Percentiles rank a stretch among this genome's conserved stretches.
phyloP scores from a whole-genome alignment of 176 grass and related monocot genomes.

The Carex pumila region DNA sequence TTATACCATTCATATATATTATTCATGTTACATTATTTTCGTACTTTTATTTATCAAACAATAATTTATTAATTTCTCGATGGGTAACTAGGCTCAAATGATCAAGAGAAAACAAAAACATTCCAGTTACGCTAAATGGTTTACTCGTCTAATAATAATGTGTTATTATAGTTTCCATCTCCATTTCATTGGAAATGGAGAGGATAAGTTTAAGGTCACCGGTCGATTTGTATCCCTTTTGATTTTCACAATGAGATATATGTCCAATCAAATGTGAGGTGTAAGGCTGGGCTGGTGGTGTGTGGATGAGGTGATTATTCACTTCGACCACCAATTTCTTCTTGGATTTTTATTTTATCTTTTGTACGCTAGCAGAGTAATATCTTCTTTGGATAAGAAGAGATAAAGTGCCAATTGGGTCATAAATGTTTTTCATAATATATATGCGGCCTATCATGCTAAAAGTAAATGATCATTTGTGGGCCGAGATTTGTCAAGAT shows the following conservation, averaged over 20 bases:
- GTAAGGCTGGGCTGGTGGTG: neutral
- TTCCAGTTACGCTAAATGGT: neutral
- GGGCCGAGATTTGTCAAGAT: neutral
- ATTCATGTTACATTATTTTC: neutral
- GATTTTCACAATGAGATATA: slow-evolving; percentile 10
- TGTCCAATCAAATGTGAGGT: slow-evolving; percentile 5
- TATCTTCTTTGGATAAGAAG: slow-evolving; percentile 13
- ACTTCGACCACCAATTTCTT: slow-evolving; percentile 24
- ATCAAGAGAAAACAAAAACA: neutral
- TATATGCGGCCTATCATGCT: neutral
- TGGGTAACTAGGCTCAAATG: neutral
- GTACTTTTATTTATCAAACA: neutral
- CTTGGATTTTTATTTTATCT: slow-evolving; percentile 18
- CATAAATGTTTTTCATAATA: neutral
- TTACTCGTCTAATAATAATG: neutral
- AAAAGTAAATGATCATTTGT: neutral
- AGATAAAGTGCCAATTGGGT: slow-evolving; percentile 4
- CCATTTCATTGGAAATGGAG: slow-evolving; percentile 9
- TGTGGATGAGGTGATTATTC: slow-evolving; percentile 22
- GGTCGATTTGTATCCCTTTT: too few relatives aligned
- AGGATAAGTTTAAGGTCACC: neutral
- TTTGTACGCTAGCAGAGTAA: slow-evolving; percentile 20
- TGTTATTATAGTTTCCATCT: neutral
- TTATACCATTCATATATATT: neutral
- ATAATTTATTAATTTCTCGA: neutral